Conservation (phyloP, 163 green algal species). For the Chloroidium sp. region DNA sequence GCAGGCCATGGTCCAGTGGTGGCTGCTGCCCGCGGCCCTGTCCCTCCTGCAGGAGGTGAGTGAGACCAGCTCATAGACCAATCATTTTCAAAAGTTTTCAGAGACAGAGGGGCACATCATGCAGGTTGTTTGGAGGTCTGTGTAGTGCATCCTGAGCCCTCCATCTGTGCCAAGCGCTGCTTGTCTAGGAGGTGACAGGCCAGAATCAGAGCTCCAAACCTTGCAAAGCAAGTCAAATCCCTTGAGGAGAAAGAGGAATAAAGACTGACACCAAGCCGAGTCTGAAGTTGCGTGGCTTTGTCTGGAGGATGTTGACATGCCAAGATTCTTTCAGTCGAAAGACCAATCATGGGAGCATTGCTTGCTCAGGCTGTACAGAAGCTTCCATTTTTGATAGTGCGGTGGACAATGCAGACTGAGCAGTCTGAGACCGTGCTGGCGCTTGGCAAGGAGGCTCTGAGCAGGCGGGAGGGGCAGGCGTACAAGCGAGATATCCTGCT, state of each 20-base stretch:
- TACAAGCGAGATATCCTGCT: slow-evolving; percentile 21
- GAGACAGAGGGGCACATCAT: not conserved
- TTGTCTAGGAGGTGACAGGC: not conserved
- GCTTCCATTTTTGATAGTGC: no score
- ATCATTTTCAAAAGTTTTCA: not conserved
- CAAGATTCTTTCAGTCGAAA: not conserved
- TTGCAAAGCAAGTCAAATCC: not conserved
- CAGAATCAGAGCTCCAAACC: not conserved
- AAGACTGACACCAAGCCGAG: no score
- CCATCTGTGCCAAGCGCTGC: not conserved
- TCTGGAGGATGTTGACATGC: not conserved
- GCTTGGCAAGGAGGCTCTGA: slow-evolving; percentile 10
- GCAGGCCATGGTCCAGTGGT: slow-evolving; percentile 18
- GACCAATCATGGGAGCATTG: not conserved
- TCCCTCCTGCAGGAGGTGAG: slow-evolving; percentile 25
- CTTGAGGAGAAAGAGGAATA: no score
- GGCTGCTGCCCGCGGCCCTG: slow-evolving; percentile 19
- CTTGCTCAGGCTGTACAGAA: not conserved
- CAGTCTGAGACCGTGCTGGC: slow-evolving; percentile 19
- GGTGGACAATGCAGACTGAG: slow-evolving; percentile 9
- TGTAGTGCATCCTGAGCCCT: not conserved
- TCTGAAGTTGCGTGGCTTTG: no score
- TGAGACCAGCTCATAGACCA: not conserved
- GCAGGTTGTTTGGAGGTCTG: not conserved
- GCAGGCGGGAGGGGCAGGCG: slow-evolving; percentile 15